A percentile compares a stretch with the other conserved stretches of the same genome.
Conservation (phyloP, 78 protist genomes). For the Capsaspora owczarzaki region DNA sequence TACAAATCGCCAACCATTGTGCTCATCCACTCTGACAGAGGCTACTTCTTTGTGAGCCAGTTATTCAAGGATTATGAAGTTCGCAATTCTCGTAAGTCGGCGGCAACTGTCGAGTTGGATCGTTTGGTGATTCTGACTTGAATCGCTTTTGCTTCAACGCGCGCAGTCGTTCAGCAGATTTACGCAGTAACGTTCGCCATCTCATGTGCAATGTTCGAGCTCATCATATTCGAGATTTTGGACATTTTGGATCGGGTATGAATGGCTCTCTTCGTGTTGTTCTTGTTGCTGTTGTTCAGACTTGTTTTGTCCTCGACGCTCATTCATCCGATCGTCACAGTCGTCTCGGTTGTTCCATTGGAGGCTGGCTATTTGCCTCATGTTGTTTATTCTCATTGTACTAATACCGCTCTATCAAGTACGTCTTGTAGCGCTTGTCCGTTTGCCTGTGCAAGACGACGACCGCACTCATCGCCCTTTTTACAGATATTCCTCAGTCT, state of each 20-base stretch:
- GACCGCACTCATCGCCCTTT: no score
- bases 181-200: conserved; percentile 42
- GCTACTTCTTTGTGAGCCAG: not conserved
- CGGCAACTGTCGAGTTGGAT: not conserved
- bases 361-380: conserved; percentile 34
- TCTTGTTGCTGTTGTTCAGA: not conserved
- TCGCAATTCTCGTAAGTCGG: not conserved
- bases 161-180: not conserved
- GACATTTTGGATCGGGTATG: conserved; percentile 45
- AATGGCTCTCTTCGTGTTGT: not conserved
- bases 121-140: not conserved
- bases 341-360: conserved; percentile 41
- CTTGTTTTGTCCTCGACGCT: not conserved
- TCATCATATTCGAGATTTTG: conserved; percentile 70
- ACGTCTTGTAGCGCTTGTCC: conserved; percentile 25
- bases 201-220: conserved; percentile 66
- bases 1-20: no score
- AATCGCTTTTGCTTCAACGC: not conserved
- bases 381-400: conserved; percentile 32
- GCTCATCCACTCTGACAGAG: no score
- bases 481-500: not conserved
- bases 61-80: not conserved
- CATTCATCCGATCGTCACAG: not conserved
- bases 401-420: conserved; percentile 53
- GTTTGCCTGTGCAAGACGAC: not conserved